A percentile compares a stretch with the other conserved stretches of the same genome.
phyloP scores from a whole-genome alignment of 805 yeast genomes.

The Hanseniaspora thailandica region DNA sequence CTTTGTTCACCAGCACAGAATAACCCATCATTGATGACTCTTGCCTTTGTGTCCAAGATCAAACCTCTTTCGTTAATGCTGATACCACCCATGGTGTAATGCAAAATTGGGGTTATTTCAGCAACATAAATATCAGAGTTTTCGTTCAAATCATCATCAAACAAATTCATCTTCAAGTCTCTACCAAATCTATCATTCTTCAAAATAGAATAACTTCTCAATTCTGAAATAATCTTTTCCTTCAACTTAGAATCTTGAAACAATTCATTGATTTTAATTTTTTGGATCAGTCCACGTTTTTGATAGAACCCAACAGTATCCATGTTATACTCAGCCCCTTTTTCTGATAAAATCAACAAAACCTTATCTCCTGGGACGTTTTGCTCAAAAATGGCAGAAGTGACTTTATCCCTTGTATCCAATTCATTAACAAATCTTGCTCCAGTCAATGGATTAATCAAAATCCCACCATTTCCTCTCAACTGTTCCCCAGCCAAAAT shows the following conservation, averaged over 20 bases:
- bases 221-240: slow-evolving; percentile 19
- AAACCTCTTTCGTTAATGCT: slow-evolving; percentile 39
- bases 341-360: slow-evolving; percentile 32
- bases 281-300: slow-evolving; percentile 29
- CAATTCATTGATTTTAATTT: slow-evolving; percentile 26
- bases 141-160: slow-evolving; percentile 22
- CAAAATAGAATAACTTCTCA: slow-evolving; percentile 19
- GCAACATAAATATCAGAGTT: slow-evolving; percentile 35
- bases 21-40: slow-evolving; percentile 33
- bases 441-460: slow-evolving; percentile 36
- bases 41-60: slow-evolving; percentile 29
- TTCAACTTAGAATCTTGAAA: slow-evolving; percentile 19
- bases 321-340: slow-evolving; percentile 35
- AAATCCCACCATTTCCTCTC: slow-evolving; percentile 48
- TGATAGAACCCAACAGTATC: slow-evolving; percentile 43
- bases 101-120: slow-evolving; percentile 49
- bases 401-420: slow-evolving; percentile 42
- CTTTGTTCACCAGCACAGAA: slow-evolving; percentile 58
- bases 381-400: slow-evolving; percentile 31
- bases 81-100: slow-evolving; percentile 60
- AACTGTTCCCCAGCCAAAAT: slow-evolving; percentile 50
- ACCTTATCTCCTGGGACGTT: slow-evolving; percentile 23
- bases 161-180: slow-evolving; percentile 26
- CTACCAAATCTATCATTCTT: slow-evolving; percentile 31
- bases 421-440: slow-evolving; percentile 45